Base-by-base conservation (phyloP, 2,329 filamentous ascomycete genomes). In the Fusarium fracticaudum region DNA sequence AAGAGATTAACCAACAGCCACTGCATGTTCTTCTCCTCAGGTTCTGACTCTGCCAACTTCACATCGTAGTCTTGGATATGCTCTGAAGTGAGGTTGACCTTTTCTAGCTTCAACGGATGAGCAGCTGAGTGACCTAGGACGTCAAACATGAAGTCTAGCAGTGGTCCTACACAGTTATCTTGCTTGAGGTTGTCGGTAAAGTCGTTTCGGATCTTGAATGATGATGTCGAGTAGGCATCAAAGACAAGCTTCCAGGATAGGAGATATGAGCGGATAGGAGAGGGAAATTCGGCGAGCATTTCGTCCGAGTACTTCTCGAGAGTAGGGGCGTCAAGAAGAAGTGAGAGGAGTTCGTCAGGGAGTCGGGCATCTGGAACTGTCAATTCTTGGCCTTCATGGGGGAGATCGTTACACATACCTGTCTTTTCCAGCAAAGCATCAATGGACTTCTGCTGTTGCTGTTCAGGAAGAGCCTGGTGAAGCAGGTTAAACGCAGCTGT, bases 171-270 rank as follows among this genome's bases (percentile, higher is more conserved):
- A 64, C 92, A 91, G 17, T 91, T 88, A 20, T 91, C 91, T 33
- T 92, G 88, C 80, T 95, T 96, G 64, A 99, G 88, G 67, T 93
- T 90, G 31, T 94, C 90, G 0, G 91, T 89, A 78, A 98, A 98
- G 77, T 95, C 91, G 67, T 90, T 90, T 75, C 94, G 93, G 22
- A 98, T 91, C 77, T 94, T 94, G 81, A 93, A 92, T 0, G 95
- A 94, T 18, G 95, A 91, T 26, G 91, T 90, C 24, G 87, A 86
- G 79, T 96, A 97, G 50, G 96, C 92, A 76, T 97, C 94, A 79
- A 97, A 98, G 1, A 98, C 88, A 3, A 98, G 86, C 72, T 94
- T 90, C 96, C 96, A 99, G 17, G 94, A 93, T 35, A 98, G 86
- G 6, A 99, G 87, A 78, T 98, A 99, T 15, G 92, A 91, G 60